These are phyloP conservation scores for Fulvia fulva DNA, from an alignment of 2,329 filamentous ascomycete genomes.

Conservation along the genomic window DNA sequence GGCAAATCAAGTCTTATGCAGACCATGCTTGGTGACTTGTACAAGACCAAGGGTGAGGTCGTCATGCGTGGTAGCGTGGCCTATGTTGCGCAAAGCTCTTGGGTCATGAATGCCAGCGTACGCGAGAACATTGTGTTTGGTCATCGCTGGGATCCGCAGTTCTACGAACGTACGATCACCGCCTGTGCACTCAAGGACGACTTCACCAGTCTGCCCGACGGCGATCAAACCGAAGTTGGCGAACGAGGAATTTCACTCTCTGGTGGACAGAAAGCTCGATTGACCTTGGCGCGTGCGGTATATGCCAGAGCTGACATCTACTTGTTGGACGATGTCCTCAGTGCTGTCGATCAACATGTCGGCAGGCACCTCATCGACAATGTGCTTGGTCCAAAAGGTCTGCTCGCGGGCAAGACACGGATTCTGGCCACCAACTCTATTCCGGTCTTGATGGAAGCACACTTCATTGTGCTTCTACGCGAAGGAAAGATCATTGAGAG, in stretches of 20 bases:
- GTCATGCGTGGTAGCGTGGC: constrained; percentile 76
- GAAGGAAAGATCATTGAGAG: constrained; percentile 80
- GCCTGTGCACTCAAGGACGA: constrained; percentile 90
- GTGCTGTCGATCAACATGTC: constrained; percentile 97
- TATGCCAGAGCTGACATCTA: constrained; percentile 97
- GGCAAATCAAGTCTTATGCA: constrained; percentile 94
- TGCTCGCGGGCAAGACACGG: constrained; percentile 80
- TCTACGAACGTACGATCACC: constrained; percentile 88
- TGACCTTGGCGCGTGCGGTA: constrained; percentile 87
- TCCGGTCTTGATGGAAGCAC: constrained; percentile 79
- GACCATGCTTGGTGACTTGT: constrained; percentile 83
- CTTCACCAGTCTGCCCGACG: constrained; percentile 87
- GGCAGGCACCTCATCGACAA: constrained; percentile 92
- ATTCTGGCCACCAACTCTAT: constrained; percentile 95
- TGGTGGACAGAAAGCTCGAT: constrained; percentile 90
- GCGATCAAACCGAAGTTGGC: constrained; percentile 93
- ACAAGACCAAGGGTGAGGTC: constrained; percentile 81
- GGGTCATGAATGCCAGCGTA: constrained; percentile 97
- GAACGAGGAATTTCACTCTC: constrained; percentile 95
- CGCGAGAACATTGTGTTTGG: constrained; percentile 97
- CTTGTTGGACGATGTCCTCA: constrained; percentile 87
- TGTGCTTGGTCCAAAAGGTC: constrained; percentile 78
- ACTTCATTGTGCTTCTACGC: constrained; percentile 80
- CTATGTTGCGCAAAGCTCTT: constrained; percentile 88
- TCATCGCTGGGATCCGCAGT: constrained; percentile 85